Percentiles rank a stretch among this genome's conserved stretches.
Conservation (phyloP, 495 filamentous ascomycete species). For the Entonaema liquescens region DNA sequence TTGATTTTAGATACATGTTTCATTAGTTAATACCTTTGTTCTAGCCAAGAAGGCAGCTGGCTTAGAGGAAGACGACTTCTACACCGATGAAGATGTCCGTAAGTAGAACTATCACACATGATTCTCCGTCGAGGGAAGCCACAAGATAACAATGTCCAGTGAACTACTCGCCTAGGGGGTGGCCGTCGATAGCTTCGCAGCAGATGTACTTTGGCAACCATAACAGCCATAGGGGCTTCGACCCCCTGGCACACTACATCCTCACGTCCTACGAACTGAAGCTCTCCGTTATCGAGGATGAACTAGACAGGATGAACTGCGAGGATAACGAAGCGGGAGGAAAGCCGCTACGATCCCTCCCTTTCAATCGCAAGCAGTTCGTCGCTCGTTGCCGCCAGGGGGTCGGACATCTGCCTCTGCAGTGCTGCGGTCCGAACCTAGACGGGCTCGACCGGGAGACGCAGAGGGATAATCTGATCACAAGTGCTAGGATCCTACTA, state of each 20-base stretch:
- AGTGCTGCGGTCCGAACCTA: not conserved
- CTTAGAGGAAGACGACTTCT: conserved; percentile 17
- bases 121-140: too few relatives aligned
- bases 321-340: conserved; percentile 2
- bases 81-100: conserved; percentile 32
- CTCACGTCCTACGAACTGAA: conserved; percentile 24
- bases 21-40: not conserved
- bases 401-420: conserved; percentile 7
- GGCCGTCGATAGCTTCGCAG: conserved; percentile 14
- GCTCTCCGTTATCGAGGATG: conserved; percentile 17
- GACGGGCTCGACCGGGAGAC: conserved; percentile 2
- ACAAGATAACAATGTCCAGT: conserved; percentile 2
- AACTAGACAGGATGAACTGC: conserved; percentile 27
- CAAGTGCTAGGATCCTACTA: not conserved
- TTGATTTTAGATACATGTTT: not conserved
- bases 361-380: conserved; percentile 23
- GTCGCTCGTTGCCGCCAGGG: conserved; percentile 16
- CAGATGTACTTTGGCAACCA: conserved; percentile 15
- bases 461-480: conserved; percentile 19
- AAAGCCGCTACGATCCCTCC: not conserved
- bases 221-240: conserved; percentile 14
- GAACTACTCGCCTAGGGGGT: conserved; percentile 15
- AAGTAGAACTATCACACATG: not conserved
- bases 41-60: conserved; percentile 14
- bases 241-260: not conserved